Evolutionary conservation across 805 yeast genomes (phyloP), one percentile per base, ranked within the genome.

Genomic region (Zygotorulaspora sp.): DNA sequence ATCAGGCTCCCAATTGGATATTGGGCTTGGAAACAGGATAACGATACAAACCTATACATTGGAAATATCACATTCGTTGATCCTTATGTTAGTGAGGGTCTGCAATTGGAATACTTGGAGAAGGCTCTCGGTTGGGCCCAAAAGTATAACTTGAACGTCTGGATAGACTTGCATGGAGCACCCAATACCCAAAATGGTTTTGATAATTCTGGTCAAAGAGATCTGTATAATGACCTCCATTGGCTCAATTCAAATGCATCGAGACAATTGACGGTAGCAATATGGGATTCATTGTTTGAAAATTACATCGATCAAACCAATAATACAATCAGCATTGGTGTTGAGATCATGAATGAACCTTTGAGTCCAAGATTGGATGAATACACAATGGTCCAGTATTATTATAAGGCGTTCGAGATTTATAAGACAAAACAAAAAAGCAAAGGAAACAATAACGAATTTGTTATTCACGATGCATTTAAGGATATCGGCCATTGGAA

Each of bases 131-230:
- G 65, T 32, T 85, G 94, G 94, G 77, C 83, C 13, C 60, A 73
- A 15, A 65, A 66, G 27, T 59, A 78, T 48, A 79, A 70, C 11
- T 62, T 85, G 44, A 74, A 81, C 41, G 82, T 79, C 3, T 78
- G 84, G 80, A 63, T 85, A 35, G 94, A 85, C 53, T 61, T 85
- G 37, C 95, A 85, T 51, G 88, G 92, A 10, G 80, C 73, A 8
- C 92, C 94, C 5, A 92, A 90, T 1, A 80, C 89, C 1, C 94
- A 85, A 54, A 85, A 85, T 58, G 94, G 94, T 10, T 84, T 84
- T 66, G 90, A 84, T 53, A 85, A 84, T 51, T 78, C 86, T 6
- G 95, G 95, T 1, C 61, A 72, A 19, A 67, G 88, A 52, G 77
- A 69, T 35, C 55, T 52, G 17, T 57, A 64, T 24, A 25, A 24